Percentiles rank a stretch among this genome's conserved stretches.
phyloP scores from a whole-genome alignment of 2,329 filamentous ascomycete genomes.

The Xylaria sp. region DNA sequence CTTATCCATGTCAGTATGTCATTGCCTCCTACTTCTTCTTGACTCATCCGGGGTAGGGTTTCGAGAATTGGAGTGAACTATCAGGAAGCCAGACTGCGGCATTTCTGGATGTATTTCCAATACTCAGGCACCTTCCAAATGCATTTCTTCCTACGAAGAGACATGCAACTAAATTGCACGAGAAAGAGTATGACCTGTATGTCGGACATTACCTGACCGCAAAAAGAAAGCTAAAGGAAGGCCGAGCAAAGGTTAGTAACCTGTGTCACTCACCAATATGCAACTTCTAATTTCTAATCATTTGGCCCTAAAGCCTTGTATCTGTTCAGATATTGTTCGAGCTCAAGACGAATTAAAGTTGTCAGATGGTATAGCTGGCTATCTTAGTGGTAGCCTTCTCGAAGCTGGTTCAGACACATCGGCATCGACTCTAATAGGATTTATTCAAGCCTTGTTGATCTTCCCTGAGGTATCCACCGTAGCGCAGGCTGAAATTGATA shows the following conservation, averaged over 20 bases:
- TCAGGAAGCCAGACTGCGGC: constrained; percentile 50
- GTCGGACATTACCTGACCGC: constrained; percentile 55
- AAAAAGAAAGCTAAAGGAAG: constrained; percentile 50
- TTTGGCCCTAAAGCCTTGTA: constrained; percentile 1
- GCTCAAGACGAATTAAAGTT: constrained; percentile 3
- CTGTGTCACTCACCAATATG: neutral
- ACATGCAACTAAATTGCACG: constrained; percentile 57
- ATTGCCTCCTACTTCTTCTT: neutral
- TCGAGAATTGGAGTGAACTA: constrained; percentile 39
- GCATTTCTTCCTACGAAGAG: constrained; percentile 53
- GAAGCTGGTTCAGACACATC: constrained; percentile 55
- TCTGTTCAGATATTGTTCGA: neutral
- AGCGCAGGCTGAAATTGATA: constrained; percentile 51
- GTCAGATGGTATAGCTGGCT: constrained; percentile 38
- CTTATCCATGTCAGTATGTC: constrained; percentile 51
- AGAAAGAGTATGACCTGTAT: constrained; percentile 56
- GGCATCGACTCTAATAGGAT: constrained; percentile 50
- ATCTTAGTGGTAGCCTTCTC: constrained; percentile 45
- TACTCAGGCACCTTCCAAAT: constrained; percentile 58
- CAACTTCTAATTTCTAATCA: neutral
- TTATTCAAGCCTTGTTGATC: constrained; percentile 55
- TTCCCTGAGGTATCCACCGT: constrained; percentile 50
- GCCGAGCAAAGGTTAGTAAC: constrained; percentile 42
- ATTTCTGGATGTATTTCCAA: constrained; percentile 59
- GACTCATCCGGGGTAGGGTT: constrained; percentile 34